Conservation (phyloP, 1,284 basidiomycete species). For the Tylopilus orsonianus region DNA sequence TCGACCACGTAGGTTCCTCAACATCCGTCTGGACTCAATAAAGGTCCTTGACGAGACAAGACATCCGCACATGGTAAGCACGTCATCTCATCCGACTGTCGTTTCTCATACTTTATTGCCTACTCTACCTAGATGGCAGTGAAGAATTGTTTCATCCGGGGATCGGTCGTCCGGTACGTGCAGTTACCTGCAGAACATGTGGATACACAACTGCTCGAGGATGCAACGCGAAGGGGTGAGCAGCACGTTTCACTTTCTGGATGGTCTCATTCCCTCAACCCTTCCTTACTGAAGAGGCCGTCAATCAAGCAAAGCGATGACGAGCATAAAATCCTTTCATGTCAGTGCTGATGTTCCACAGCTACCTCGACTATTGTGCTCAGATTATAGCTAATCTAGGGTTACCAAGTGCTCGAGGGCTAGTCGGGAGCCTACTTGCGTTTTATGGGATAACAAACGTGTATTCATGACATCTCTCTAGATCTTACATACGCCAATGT, state of each 20-base stretch:
- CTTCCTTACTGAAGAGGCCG: constrained; percentile 43
- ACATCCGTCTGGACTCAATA: constrained; percentile 95
- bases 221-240: constrained; percentile 93
- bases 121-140: constrained; percentile 81
- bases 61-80: constrained; percentile 93
- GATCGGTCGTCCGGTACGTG: constrained; percentile 97
- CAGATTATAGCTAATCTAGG: neutral
- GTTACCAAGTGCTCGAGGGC: neutral
- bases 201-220: constrained; percentile 95
- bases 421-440: neutral
- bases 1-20: constrained; percentile 74
- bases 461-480: constrained; percentile 26
- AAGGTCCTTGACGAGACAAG: constrained; percentile 89
- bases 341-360: neutral
- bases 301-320: constrained; percentile 57
- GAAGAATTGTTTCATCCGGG: constrained; percentile 98
- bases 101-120: neutral
- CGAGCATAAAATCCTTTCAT: neutral
- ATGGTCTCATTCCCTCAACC: constrained; percentile 7
- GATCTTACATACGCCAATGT: constrained; percentile 55
- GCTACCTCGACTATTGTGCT: neutral
- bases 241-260: neutral
- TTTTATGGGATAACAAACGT: constrained; percentile 1
- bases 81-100: neutral
- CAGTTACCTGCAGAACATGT: constrained; percentile 91